Base-by-base conservation (phyloP, 495 filamentous ascomycete species). In the Penicillium bovifimosum region DNA sequence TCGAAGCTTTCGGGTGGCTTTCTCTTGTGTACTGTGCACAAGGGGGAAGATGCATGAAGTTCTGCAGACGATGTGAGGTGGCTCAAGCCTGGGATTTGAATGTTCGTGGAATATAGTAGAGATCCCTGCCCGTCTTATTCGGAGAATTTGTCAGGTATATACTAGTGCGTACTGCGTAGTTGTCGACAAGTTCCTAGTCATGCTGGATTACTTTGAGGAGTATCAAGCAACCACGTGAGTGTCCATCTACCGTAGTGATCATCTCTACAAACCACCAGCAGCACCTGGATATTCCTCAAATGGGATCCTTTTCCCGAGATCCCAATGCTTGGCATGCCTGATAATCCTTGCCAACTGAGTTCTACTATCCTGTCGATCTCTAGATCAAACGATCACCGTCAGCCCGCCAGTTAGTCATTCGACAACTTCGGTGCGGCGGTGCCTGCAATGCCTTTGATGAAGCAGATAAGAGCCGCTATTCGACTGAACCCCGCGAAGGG, bases 1-100 rank as follows among this genome's bases (percentile, higher is more conserved):
- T 43, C 10, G 50, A 60, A 49, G 50, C 52, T 54, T 47, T 16
- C 50, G 47, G 55, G 56, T 57, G 28, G 47, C 48, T 42, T 50
- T 42, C n/a, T 13, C 48, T 35, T 40, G 14, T 34, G 35, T 24
- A 18, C 10, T 13, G 11, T 9, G n/a, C n/a, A n/a, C n/a, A n/a
- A n/a, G n/a, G 29, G 31, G 10, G 6, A 5, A 9, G 20, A 34
- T 34, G 13, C 13, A 34, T 43, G 11, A 11, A 36, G 34, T 36
- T 27, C 20, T 43, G 11, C 26, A 32, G 29, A 17, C n/a, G 5
- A 42, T 40, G 13, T 20, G n/a, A 47, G 17, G 6, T 18, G 29
- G 10, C 5, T 36, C 31, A n/a, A 45, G 9, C 24, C 6, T 14
- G 39, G 27, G 41, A 28, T 4, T 14, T 27, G 2, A 9, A 1